Conservation (phyloP, 768 basidiomycete genomes). For the Trametes cubensis region DNA sequence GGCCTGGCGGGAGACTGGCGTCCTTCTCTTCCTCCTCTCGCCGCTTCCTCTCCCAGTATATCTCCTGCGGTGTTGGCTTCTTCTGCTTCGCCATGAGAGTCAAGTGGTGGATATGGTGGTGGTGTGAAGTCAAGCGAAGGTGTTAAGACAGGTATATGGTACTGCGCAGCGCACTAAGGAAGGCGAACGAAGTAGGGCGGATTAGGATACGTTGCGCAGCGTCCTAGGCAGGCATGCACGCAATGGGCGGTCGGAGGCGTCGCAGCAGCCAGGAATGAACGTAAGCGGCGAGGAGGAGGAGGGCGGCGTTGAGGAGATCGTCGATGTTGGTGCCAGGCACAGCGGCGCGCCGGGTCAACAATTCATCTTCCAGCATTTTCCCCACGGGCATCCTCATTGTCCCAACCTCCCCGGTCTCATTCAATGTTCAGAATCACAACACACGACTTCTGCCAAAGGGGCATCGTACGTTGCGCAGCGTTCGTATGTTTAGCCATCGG, state of each 20-base stretch:
- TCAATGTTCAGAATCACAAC: too few species aligned
- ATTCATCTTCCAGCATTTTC: constrained; percentile 10
- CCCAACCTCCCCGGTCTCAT: background rate
- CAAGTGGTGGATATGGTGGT: background rate
- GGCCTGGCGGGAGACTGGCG: constrained; percentile 70
- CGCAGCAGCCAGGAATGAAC: background rate
- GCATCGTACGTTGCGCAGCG: too few species aligned
- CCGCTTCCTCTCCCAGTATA: constrained; percentile 57
- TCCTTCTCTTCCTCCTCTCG: constrained; percentile 64
- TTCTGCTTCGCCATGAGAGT: constrained; percentile 34
- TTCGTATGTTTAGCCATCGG: too few species aligned
- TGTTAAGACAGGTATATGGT: constrained; percentile 1
- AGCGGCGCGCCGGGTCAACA: constrained; percentile 1
- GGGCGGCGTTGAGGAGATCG: constrained; percentile 2
- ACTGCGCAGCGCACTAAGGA: constrained; percentile 19
- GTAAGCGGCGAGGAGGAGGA: background rate
- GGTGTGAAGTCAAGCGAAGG: background rate
- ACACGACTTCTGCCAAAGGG: too few species aligned
- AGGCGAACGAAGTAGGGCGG: constrained; percentile 10
- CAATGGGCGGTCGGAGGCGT: background rate
- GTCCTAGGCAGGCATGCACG: constrained; percentile 10
- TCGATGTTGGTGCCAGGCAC: constrained; percentile 4
- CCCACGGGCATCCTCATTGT: constrained; percentile 4
- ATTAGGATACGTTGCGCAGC: constrained; percentile 18
- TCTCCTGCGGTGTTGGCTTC: constrained; percentile 63